Evolutionary conservation across 2,329 filamentous ascomycete species (phyloP), one percentile per base, ranked within the genome.

Genomic region (Diaporthe ampelina): DNA sequence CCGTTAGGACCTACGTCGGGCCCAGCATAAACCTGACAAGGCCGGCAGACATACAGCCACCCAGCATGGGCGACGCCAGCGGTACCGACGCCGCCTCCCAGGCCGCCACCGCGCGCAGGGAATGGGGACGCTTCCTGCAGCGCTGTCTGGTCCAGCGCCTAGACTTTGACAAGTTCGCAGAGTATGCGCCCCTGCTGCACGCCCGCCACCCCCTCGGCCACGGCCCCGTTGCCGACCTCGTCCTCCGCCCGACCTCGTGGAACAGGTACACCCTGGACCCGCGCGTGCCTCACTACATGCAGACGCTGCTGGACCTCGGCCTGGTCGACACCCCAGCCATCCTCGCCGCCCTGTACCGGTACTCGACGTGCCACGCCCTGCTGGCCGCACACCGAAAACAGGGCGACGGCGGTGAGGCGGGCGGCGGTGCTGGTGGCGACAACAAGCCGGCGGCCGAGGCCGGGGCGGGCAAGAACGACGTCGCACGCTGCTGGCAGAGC

Each of bases 281-380:
- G 11, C 87, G 90, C 76, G 85, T 92, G 11, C 86, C 88, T 0
- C 86, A 84, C n/a, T 93, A 92, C 79, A 80, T 93, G 13, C 86
- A 91, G 76, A 83, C 86, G 24, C 86, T 93, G 61, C 84, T 88
- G 57, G 82, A 85, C 43, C 85, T 86, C 63, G 84, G 85, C 43
- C 85, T 88, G 74, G 83, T 92, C 75, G 87, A 91, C 76, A 85
- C 88, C 4, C 84, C 88, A 0, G 88, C 88, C 0, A 84, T 92
- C 37, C 83, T 94, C 61, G 83, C 83, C 72, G 87, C 86, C 0
- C 81, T 93, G 32, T 88, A 89, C 79, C 87, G 85, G 70, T 91
- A 90, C 80, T 91, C 89, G 43, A 89, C 88, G 5, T 85, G 86
- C 17, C 88, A 90, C 75, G 54, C 56, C 32, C 37, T 72, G 6